Evolutionary conservation across 257 asterid species (phyloP).

Genomic region (Petunia secreta): DNA sequence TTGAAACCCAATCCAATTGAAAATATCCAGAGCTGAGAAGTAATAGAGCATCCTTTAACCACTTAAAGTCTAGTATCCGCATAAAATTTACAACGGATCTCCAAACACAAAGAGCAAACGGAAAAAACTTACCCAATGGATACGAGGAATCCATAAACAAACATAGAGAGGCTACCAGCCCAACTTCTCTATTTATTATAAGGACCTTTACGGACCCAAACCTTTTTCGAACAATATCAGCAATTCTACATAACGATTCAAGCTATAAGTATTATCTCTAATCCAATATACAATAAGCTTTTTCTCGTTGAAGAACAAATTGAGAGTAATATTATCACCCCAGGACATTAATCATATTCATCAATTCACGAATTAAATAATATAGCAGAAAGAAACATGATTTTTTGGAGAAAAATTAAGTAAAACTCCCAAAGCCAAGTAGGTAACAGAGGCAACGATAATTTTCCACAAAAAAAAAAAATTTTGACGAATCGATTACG

Average conservation of each 20-base stretch:
- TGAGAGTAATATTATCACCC: no score
- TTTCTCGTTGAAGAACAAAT: no score
- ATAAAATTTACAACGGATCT: not conserved
- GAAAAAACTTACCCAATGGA: slow-evolving; percentile 61
- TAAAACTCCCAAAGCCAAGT: no score
- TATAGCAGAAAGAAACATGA: no score
- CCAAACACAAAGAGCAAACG: not conserved
- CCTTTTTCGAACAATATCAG: slow-evolving; percentile 93
- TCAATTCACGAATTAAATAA: no score
- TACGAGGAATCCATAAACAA: slow-evolving; percentile 74
- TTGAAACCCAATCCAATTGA: slow-evolving; percentile 58
- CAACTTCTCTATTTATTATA: slow-evolving; percentile 81
- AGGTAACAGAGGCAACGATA: no score
- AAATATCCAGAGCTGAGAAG: slow-evolving; percentile 65
- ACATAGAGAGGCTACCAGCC: slow-evolving; percentile 95
- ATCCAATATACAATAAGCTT: no score
- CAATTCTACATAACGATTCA: slow-evolving; percentile 54
- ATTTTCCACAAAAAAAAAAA: no score
- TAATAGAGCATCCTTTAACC: slow-evolving; percentile 72
- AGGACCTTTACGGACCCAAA: slow-evolving; percentile 76
- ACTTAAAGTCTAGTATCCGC: slow-evolving; percentile 3
- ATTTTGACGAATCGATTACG: no score
- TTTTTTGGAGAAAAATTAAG: no score
- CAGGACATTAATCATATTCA: no score
- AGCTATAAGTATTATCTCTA: no score